Evolutionary conservation across 2,329 filamentous ascomycete genomes (phyloP).

Genomic region (Aotearoamyces nothofagi): DNA sequence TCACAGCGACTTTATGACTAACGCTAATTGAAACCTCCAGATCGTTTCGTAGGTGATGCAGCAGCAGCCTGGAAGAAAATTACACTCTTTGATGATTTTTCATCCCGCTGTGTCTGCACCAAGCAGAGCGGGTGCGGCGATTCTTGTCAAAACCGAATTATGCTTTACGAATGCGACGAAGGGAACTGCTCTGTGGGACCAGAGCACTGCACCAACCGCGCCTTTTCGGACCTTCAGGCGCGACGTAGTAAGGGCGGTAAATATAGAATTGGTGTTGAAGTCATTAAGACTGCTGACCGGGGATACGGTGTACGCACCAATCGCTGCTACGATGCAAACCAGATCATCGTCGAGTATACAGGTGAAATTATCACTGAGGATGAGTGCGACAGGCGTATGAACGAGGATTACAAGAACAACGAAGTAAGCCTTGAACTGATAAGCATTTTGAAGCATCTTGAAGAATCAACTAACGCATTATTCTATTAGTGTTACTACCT

Average conservation of each 20-base stretch:
- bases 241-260: slow-evolving; percentile 67
- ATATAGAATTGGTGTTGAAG: slow-evolving; percentile 87
- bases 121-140: slow-evolving; percentile 72
- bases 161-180: slow-evolving; percentile 93
- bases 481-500: slow-evolving; percentile 77
- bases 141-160: slow-evolving; percentile 84
- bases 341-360: slow-evolving; percentile 97
- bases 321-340: slow-evolving; percentile 70
- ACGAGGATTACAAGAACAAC: slow-evolving; percentile 83
- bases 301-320: slow-evolving; percentile 88
- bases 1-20: slow-evolving; percentile 1
- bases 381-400: slow-evolving; percentile 89
- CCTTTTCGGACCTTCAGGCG: slow-evolving; percentile 65
- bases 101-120: slow-evolving; percentile 64
- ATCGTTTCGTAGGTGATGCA: slow-evolving; percentile 82
- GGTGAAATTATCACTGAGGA: slow-evolving; percentile 94
- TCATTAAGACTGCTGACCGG: slow-evolving; percentile 76
- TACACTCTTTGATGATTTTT: slow-evolving; percentile 57
- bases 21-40: slow-evolving; percentile 27
- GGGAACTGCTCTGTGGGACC: slow-evolving; percentile 71
- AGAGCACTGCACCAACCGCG: slow-evolving; percentile 69
- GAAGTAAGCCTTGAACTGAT: slow-evolving; percentile 41
- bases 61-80: slow-evolving; percentile 67
- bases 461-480: too few relatives aligned
- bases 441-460: too few relatives aligned